These are phyloP conservation scores for Fusarium falciforme DNA, from an alignment of 2,329 filamentous ascomycete genomes.

Conservation along the genomic window DNA sequence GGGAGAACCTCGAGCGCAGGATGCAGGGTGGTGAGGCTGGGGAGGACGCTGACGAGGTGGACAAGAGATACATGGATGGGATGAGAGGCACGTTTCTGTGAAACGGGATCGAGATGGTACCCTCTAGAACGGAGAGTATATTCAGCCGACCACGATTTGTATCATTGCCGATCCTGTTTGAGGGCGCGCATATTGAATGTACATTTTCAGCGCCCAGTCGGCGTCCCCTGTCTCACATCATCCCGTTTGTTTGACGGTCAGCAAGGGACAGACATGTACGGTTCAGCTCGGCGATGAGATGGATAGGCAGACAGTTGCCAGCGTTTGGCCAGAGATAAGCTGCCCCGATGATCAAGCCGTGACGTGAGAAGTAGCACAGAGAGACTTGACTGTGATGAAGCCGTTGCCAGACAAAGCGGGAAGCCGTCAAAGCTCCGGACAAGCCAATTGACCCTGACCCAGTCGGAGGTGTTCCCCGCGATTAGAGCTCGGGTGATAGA, in stretches of 20 bases:
- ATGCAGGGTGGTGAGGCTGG: constrained; percentile 11
- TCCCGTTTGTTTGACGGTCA: constrained; percentile 34
- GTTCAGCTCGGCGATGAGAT: constrained; percentile 1
- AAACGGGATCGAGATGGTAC: constrained; percentile 31
- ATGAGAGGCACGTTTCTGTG: constrained; percentile 31
- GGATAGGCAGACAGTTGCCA: not conserved
- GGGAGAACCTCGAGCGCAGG: constrained; percentile 3
- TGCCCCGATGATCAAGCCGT: constrained; percentile 29
- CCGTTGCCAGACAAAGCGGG: not conserved
- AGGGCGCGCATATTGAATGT: constrained; percentile 5
- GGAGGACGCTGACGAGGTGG: constrained; percentile 11
- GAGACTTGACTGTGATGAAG: not conserved
- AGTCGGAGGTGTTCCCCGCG: constrained; percentile 17
- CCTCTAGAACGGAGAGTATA: not conserved
- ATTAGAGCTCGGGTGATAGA: constrained; percentile 20
- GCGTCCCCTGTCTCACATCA: constrained; percentile 33
- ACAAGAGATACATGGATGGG: constrained; percentile 27
- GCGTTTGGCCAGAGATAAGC: not conserved
- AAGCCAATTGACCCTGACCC: not conserved
- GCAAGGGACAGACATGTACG: constrained; percentile 20
- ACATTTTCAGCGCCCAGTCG: constrained; percentile 8
- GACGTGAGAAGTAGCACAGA: constrained; percentile 20
- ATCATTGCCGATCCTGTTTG: not conserved
- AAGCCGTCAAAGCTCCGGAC: not conserved
- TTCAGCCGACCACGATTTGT: not conserved